Base-by-base conservation (phyloP, 305 asterid species). In the Fraxinus latifolia region DNA sequence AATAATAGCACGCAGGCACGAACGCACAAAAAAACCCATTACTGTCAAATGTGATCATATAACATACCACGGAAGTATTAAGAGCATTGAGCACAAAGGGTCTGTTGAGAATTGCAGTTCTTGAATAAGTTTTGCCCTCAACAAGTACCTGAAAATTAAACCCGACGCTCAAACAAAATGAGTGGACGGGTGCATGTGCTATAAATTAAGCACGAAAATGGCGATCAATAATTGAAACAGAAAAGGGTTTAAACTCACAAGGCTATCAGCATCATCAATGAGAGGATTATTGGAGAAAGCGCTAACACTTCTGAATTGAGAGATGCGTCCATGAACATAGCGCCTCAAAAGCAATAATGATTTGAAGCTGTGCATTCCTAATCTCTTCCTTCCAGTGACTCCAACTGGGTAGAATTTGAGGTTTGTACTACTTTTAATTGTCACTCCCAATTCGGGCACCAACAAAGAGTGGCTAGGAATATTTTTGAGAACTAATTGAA, bases 91-190 rank as follows among this genome's bases (percentile, higher is more conserved):
- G 92, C 27, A 83, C 88, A 79, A 88, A 79, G 74, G 98, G 96
- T 81, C 99, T 86, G 82, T 93, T 92, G 83, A 95, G 93, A 84
- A 92, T 87, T 47, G 97, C 98, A 78, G 90, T 93, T 89, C 96
- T 92, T 19, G 97, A 93, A 87, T 85, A 79, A 77, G 87, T 92
- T 82, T 89, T 90, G 44, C 92, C 90, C 88, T 94, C 99, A 82
- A 89, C 97, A 79, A 91, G 44, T 19, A 95, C 97, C 99, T 95
- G 92, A 78, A 74, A 85, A 15, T 79, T 47, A 79, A 31, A 82
- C 21, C 62, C 67, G 80, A 58, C 50, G 77, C 17, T 74, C 15
- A 55, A 62, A 4, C 39, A 29, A 84, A 78, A 78, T 8, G 8
- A 71, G 2, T 7, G 34, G 9, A 34, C 7, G 5, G 0, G 33